phyloP scores from a whole-genome alignment of 352 stramenopile genomes.

The Pythium guiyangense region DNA sequence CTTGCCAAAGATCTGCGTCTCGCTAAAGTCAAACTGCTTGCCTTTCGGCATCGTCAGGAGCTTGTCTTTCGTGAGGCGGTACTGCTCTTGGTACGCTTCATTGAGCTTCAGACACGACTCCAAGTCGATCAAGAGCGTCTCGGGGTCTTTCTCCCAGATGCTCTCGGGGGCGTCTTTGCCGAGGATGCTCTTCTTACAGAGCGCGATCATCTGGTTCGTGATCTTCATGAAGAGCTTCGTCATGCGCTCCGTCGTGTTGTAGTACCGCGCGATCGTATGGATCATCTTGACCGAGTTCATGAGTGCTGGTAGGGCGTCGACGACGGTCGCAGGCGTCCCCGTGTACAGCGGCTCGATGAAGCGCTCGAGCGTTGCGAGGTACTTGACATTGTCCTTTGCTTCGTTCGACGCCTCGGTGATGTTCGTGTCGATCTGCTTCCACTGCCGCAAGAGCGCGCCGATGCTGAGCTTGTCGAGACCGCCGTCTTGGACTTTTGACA shows the following conservation, averaged over 20 bases:
- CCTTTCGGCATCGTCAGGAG: slow-evolving; percentile 86
- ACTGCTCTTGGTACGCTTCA: slow-evolving; percentile 90
- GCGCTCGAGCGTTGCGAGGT: slow-evolving; percentile 73
- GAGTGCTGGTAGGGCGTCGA: slow-evolving; percentile 78
- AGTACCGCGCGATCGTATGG: slow-evolving; percentile 85
- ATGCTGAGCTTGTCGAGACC: slow-evolving; percentile 63
- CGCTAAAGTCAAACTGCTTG: slow-evolving; percentile 89
- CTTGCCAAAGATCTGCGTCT: slow-evolving; percentile 90
- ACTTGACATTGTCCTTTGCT: slow-evolving; percentile 87
- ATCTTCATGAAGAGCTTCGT: slow-evolving; percentile 91
- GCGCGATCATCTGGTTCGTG: slow-evolving; percentile 87
- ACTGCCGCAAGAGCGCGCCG: slow-evolving; percentile 55
- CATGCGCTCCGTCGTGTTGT: slow-evolving; percentile 89
- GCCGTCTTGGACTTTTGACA: slow-evolving; percentile 74
- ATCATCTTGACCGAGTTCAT: slow-evolving; percentile 92
- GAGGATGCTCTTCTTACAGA: slow-evolving; percentile 72
- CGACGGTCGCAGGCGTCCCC: slow-evolving; percentile 45
- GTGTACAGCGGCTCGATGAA: slow-evolving; percentile 86
- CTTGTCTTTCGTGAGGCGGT: slow-evolving; percentile 86
- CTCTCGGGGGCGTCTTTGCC: slow-evolving; percentile 47
- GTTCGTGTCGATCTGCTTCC: slow-evolving; percentile 88
- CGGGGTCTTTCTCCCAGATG: slow-evolving; percentile 77
- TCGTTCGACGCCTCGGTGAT: slow-evolving; percentile 84
- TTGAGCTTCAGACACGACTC: slow-evolving; percentile 85
- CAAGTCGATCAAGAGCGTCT: slow-evolving; percentile 54